Evolutionary conservation across 2,329 filamentous ascomycete genomes (phyloP), one percentile per base, ranked within the genome.

Genomic region (Sclerotinia glacialis): DNA sequence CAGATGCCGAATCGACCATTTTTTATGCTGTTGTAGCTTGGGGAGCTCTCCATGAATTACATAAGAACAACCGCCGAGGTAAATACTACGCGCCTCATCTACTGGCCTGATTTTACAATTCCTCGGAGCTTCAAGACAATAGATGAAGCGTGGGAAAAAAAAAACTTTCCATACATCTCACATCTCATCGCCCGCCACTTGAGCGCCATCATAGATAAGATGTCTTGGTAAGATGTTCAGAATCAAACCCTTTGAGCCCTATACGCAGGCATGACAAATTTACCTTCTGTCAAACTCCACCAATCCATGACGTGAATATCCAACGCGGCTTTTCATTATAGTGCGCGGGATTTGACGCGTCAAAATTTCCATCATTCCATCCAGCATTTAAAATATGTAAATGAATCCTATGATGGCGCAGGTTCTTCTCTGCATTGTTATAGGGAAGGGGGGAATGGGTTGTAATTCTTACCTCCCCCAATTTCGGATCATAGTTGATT

Each of bases 21-120:
- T 53, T 65, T 31, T 68, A 72, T 67, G 71, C 68, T 18, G 42
- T 72, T 6, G 67, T 68, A 52, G 67, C 69, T 5, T 44, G 71
- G 31, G 69, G 69, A 34, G 64, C 69, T 21, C 55, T 72, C 14
- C 69, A 72, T 40, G 53, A 58, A 44, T 64, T 26, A 56, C 52
- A 49, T n/a, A 52, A 26, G 28, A 64, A 47, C 42, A 34, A 16
- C 28, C 23, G 28, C 50, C 14, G 26, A 37, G 40, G 44, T 46
- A 26, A 58, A 55, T 40, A 46, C 50, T 26, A 49, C 50, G 8
- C 34, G 28, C 31, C 28, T 59, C n/a, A 23, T 59, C n/a, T 44
- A 65, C 40, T 44, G 7, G 21, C 31, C 31, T 49, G n/a, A 16
- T 11, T 31, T 47, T 11, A 58, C 54, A 14, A 65, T 64, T 14